Evolutionary conservation across 108 stramenopile species (phyloP), one percentile per base, ranked within the genome.

Genomic region (Cyclotella sp.): DNA sequence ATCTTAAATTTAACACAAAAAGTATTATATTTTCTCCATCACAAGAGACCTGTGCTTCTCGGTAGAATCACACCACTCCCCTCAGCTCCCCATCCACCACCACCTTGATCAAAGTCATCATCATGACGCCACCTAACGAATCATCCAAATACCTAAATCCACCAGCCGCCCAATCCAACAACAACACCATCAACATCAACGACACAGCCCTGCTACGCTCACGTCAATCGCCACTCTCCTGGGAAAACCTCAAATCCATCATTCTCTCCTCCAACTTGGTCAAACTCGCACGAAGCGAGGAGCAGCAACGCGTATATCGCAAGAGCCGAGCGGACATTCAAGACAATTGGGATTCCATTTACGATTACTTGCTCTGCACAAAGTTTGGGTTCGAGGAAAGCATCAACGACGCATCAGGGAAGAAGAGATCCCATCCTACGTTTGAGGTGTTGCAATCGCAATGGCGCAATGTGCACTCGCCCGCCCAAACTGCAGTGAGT

Each of bases 301-400:
- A 72, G 4, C 85, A 89, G 57, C 73, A 87, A 67, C 63, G 59
- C 28, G 59, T 70, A 0, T 94, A 94, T 66, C 75, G 77, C 24
- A 63, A 78, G 11, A 77, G 76, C 59, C 70, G 72, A 44, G 66
- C 68, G 28, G 28, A 78, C 24, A 74, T 90, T 15, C 82, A 85
- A 45, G 21, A 52, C 24, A 67, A 87, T 71, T 91, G 90, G 84
- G 55, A 63, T 24, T 91, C 90, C 0, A 79, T 88, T 15, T 76
- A 85, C 27, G 90, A 93, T 77, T 88, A 84, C 53, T 67, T 93
- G 51, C 59, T 93, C 30, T 86, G 80, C 73, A 60, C 79, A 52
- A 93, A 93, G 73, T 91, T 93, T 87, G 81, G 79, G 4, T 86
- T 90, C 49, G 61, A 44, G 11, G 61, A 22, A 22, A 68, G 11